These are phyloP conservation scores for Lasiosphaeris hirsuta DNA, from an alignment of 495 filamentous ascomycete genomes.

Conservation along the genomic window DNA sequence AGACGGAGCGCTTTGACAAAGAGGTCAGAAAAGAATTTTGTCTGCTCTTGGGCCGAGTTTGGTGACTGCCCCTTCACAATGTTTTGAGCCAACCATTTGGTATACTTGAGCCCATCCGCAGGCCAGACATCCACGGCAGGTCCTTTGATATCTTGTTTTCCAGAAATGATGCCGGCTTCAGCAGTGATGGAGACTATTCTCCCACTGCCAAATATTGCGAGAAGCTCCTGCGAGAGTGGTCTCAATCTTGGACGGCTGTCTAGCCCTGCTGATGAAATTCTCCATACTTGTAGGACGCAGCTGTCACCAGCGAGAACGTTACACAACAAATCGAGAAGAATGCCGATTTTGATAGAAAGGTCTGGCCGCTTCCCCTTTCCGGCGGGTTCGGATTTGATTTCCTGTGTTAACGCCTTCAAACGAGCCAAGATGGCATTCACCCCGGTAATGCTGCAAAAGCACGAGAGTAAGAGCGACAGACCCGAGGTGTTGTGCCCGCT, in stretches of 20 bases:
- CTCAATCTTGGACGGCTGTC: conserved; percentile 8
- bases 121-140: conserved; percentile 53
- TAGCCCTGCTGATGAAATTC: conserved; percentile 10
- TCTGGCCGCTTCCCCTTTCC: conserved; percentile 35
- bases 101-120: conserved; percentile 60
- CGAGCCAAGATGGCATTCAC: conserved; percentile 64
- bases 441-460: conserved; percentile 69
- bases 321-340: conserved; percentile 45
- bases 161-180: conserved; percentile 63
- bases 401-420: conserved; percentile 52
- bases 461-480: conserved; percentile 53
- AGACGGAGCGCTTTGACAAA: conserved; percentile 64
- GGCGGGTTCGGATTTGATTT: conserved; percentile 31
- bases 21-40: conserved; percentile 57
- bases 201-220: conserved; percentile 61
- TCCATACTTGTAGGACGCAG: conserved; percentile 55
- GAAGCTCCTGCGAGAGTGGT: conserved; percentile 39
- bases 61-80: conserved; percentile 52
- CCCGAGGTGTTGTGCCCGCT: conserved; percentile 21
- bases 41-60: conserved; percentile 35
- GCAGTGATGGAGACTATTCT: conserved; percentile 68
- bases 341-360: conserved; percentile 36
- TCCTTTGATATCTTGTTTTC: conserved; percentile 12
- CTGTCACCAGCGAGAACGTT: conserved; percentile 54
- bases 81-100: conserved; percentile 70